phyloP scores from a whole-genome alignment of 2,329 filamentous ascomycete species.

The Arthrobotrys megalospora region DNA sequence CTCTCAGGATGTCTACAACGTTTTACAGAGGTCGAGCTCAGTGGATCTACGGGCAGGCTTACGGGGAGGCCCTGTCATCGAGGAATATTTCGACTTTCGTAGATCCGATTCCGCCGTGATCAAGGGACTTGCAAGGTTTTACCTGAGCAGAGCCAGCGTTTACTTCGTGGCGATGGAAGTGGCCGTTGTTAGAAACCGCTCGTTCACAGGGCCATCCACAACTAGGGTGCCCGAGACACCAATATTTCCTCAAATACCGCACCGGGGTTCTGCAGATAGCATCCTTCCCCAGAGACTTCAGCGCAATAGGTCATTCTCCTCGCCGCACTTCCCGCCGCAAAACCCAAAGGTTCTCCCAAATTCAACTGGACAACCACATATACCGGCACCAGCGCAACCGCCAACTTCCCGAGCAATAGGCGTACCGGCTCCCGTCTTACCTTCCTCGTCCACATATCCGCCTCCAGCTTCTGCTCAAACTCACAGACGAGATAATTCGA shows the following conservation, averaged over 20 bases:
- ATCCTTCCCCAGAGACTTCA: conserved; percentile 52
- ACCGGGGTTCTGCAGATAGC: conserved; percentile 54
- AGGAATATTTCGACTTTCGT: conserved; percentile 59
- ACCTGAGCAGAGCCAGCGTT: conserved; percentile 57
- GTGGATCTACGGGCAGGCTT: conserved; percentile 53
- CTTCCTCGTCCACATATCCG: conserved; percentile 41
- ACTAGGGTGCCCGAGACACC: conserved; percentile 50
- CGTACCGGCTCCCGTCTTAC: conserved; percentile 30
- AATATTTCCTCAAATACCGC: conserved; percentile 49
- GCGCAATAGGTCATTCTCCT: conserved; percentile 54
- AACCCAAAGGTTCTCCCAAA: conserved; percentile 16
- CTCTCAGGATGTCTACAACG: conserved; percentile 59
- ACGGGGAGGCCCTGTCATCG: conserved; percentile 56
- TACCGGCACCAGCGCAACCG: conserved; percentile 28
- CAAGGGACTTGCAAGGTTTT: conserved; percentile 58
- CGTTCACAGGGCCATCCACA: conserved; percentile 55
- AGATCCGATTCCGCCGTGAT: conserved; percentile 58
- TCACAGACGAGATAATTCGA: conserved; percentile 51
- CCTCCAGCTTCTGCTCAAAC: conserved; percentile 22
- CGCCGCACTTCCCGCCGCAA: conserved; percentile 50
- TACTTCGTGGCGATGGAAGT: conserved; percentile 61
- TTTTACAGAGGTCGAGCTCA: conserved; percentile 58
- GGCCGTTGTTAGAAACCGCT: conserved; percentile 50
- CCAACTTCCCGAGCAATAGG: conserved; percentile 35
- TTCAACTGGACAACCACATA: conserved; percentile 30